These are phyloP conservation scores for Amanita brunnescens DNA, from an alignment of 768 basidiomycete genomes.

Conservation along the genomic window DNA sequence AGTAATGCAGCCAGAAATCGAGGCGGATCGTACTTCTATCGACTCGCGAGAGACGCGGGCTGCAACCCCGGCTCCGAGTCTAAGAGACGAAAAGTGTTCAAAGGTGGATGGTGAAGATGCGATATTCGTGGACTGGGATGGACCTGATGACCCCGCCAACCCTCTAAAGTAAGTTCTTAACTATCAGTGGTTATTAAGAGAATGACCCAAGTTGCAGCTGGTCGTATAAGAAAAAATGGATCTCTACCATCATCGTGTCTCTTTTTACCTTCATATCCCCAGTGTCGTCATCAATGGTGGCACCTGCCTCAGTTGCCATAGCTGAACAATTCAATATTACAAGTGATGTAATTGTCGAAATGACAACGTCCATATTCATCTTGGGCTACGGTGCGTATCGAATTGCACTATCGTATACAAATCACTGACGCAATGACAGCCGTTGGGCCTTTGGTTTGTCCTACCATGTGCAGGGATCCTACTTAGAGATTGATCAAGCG, in stretches of 20 bases:
- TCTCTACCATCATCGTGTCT: slow-evolving; percentile 53
- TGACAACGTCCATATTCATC: slow-evolving; percentile 48
- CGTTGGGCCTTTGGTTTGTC: slow-evolving; percentile 38
- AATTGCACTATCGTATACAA: neutral
- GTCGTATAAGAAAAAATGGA: slow-evolving; percentile 53
- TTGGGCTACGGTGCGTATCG: slow-evolving; percentile 44
- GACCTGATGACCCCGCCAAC: slow-evolving; percentile 47
- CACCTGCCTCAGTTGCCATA: slow-evolving; percentile 50
- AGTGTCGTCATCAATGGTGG: slow-evolving; percentile 66
- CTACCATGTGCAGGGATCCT: neutral
- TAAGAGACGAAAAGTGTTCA: neutral
- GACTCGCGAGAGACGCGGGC: neutral
- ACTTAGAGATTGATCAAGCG: neutral
- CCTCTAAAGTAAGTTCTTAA: slow-evolving; percentile 42
- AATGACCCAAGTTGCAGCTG: slow-evolving; percentile 30
- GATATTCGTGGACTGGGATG: slow-evolving; percentile 54
- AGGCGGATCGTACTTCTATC: neutral
- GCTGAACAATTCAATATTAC: slow-evolving; percentile 48
- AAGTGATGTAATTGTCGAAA: slow-evolving; percentile 35
- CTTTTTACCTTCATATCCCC: slow-evolving; percentile 62
- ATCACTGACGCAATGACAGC: slow-evolving; percentile 23
- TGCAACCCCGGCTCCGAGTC: neutral
- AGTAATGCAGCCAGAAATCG: neutral
- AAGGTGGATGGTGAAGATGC: slow-evolving; percentile 6
- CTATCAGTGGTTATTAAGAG: neutral